Conservation (phyloP, 768 basidiomycete species). For the Mycena kentingensis region DNA sequence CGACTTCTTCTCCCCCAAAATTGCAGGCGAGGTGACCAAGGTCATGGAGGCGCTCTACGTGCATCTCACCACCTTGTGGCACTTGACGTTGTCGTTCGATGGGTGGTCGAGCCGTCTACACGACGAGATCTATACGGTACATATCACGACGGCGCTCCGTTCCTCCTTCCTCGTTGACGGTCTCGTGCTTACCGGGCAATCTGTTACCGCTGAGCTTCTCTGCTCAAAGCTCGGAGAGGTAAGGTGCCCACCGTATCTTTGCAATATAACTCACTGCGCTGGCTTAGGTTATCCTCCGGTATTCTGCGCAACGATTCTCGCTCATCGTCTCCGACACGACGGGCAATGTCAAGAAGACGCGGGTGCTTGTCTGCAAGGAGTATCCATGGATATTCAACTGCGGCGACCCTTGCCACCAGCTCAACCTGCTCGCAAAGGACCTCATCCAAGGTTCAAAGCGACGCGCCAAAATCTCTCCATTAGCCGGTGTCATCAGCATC, state of each 20-base stretch:
- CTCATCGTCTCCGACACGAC: constrained; percentile 23
- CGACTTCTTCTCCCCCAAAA: constrained; percentile 3
- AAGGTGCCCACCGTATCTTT: not conserved
- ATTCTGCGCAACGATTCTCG: constrained; percentile 11
- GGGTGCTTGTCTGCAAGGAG: constrained; percentile 13
- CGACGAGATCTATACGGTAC: constrained; percentile 15
- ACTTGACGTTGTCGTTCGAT: constrained; percentile 15
- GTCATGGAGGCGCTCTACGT: not conserved
- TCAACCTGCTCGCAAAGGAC: constrained; percentile 20
- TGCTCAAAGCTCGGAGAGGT: not conserved
- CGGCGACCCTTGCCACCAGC: constrained; percentile 19
- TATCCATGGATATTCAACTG: constrained; percentile 22
- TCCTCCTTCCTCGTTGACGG: constrained; percentile 2
- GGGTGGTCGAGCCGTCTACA: constrained; percentile 10
- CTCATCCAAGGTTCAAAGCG: constrained; percentile 13
- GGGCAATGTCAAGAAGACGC: constrained; percentile 19
- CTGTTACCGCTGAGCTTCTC: not conserved
- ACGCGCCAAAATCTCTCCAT: constrained; percentile 4
- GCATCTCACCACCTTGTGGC: not conserved
- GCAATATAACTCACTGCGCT: not conserved
- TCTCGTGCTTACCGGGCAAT: constrained; percentile 4
- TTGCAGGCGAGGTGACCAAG: constrained; percentile 1
- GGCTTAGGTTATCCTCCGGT: constrained; percentile 8
- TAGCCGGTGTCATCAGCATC: constrained; percentile 10
- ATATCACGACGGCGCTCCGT: constrained; percentile 2